Evolutionary conservation across 1,139 yeast genomes (phyloP), one percentile per base, ranked within the genome.

Genomic region (Zygosaccharomyces sapae): DNA sequence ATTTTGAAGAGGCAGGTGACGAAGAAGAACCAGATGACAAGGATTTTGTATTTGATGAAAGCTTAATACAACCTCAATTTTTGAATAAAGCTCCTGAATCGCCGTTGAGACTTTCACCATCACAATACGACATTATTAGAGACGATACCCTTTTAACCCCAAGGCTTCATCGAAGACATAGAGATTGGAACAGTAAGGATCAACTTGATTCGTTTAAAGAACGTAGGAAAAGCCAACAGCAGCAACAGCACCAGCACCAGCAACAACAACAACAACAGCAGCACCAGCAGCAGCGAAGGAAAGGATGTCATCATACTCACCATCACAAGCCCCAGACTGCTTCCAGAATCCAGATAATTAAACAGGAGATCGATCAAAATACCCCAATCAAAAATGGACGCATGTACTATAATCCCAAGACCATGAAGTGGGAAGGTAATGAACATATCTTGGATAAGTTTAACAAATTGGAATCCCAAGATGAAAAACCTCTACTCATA

Each of bases 11-110:
- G 47, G 75, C 77, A 41, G 80, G 74, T 9, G 60, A 56, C 44
- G 79, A 74, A 51, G 74, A 79, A 3, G 86, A 79, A 44, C 84
- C 78, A 30, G 86, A 80, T 45, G 83, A 79, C 5, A 83, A 80
- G 43, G 85, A 79, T 53, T 56, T 60, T 30, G 42, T 49, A 34
- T 56, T 60, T 41, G 58, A 58, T 31, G 57, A 56, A 24, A 46
- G 53, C 24, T 42, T 55, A 18, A 49, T 57, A 7, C 52, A 58
- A 44, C 61, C 62, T 3, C 58, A 56, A 35, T 58, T 55, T 43
- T 37, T 57, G n/a, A 52, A 41, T 10, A 45, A 48, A 29, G 40
- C 44, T 10, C 41, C 49, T 4, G 49, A 45, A 18, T 46, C 51
- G 7, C 55, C 58, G 6, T 38, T 58, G 13, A 58, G 51, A 16